phyloP scores from a whole-genome alignment of 2,329 filamentous ascomycete genomes.

The Chrysoporthe puriensis region DNA sequence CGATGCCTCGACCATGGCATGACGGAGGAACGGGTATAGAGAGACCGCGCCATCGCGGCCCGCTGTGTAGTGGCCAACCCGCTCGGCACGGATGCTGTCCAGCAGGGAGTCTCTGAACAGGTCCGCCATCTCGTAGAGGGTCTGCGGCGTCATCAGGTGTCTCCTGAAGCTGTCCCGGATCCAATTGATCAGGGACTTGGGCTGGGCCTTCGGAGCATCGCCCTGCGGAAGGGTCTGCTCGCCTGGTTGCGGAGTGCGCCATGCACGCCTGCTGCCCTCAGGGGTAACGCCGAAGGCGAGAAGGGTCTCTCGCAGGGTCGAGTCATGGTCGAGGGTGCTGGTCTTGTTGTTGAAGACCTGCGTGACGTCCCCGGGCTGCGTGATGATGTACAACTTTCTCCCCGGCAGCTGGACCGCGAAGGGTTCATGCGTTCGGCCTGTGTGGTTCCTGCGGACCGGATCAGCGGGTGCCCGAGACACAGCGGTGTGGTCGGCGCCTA shows the following conservation, averaged over 20 bases:
- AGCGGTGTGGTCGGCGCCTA: neutral
- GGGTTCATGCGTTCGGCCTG: constrained; percentile 2
- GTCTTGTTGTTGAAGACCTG: constrained; percentile 1
- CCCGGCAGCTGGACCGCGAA: constrained; percentile 14
- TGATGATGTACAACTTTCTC: constrained; percentile 12
- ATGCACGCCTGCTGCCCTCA: neutral
- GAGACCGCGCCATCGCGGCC: neutral
- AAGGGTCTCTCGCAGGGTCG: constrained; percentile 8
- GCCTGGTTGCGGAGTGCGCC: neutral
- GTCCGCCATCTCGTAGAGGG: constrained; percentile 1
- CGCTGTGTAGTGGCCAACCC: neutral
- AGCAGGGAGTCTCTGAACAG: constrained; percentile 5
- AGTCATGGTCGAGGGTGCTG: constrained; percentile 5
- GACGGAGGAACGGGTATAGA: neutral
- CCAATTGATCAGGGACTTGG: neutral
- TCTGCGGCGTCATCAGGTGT: constrained; percentile 4
- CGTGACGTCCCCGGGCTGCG: neutral
- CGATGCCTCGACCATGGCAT: constrained; percentile 5
- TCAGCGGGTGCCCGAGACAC: neutral
- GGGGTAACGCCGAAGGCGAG: constrained; percentile 1
- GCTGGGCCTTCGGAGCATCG: neutral
- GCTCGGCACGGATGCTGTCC: constrained; percentile 1
- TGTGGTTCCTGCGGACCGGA: constrained; percentile 2
- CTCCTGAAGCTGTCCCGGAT: constrained; percentile 2
- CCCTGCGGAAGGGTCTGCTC: neutral